phyloP scores from a whole-genome alignment of 2,329 filamentous ascomycete genomes.

The Xylariomycetidae sp. region DNA sequence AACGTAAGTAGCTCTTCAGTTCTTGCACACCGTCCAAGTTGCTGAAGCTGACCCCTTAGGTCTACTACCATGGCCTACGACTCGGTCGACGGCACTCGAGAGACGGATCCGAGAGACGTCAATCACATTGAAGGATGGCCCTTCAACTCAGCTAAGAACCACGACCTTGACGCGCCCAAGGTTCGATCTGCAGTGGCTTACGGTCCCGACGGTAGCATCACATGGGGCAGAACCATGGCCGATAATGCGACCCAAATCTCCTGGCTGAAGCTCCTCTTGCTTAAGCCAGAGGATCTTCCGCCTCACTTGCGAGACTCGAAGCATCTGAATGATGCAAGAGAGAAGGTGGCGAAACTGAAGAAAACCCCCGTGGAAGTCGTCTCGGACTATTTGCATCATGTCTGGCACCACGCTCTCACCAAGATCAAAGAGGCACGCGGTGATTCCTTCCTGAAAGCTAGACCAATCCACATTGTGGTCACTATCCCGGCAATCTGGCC shows the following conservation, averaged over 20 bases:
- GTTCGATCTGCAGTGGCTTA: conserved; percentile 5
- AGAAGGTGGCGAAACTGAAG: background rate
- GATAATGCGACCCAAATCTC: background rate
- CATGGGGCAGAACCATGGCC: conserved; percentile 4
- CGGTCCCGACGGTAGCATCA: background rate
- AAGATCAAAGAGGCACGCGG: conserved; percentile 23
- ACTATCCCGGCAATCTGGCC: conserved; percentile 43
- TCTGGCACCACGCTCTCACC: conserved; percentile 28
- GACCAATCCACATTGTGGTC: conserved; percentile 31
- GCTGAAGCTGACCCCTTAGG: conserved; percentile 1
- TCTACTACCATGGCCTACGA: conserved; percentile 8
- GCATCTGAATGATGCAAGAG: conserved; percentile 12
- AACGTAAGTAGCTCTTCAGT: conserved; percentile 3
- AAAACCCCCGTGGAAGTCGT: conserved; percentile 25
- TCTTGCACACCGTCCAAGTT: background rate
- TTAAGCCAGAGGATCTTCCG: conserved; percentile 2
- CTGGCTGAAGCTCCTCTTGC: conserved; percentile 9
- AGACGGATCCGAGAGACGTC: background rate
- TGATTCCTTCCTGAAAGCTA: conserved; percentile 11
- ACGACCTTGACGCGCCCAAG: conserved; percentile 3
- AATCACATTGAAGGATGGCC: conserved; percentile 4
- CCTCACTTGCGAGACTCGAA: conserved; percentile 7
- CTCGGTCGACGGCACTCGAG: background rate
- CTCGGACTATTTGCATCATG: conserved; percentile 22
- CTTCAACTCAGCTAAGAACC: background rate